These are phyloP conservation scores for Cenococcum geophilum DNA, from an alignment of 495 filamentous ascomycete species.

Conservation along the genomic window DNA sequence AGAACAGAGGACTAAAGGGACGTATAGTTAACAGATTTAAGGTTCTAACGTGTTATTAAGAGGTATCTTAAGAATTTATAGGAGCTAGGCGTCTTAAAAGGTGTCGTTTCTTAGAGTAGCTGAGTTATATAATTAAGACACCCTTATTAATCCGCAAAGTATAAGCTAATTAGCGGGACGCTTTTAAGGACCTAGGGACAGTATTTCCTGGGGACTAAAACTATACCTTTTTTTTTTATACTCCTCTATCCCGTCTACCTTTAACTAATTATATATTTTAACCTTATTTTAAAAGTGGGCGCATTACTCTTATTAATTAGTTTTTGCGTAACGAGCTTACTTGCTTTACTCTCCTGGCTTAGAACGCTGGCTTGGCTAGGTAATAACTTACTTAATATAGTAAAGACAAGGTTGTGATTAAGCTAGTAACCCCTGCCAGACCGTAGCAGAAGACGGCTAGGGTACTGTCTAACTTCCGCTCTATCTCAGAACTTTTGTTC, in stretches of 20 bases:
- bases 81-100: background rate
- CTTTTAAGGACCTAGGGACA: too few relatives aligned
- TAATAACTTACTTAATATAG: conserved; percentile 3
- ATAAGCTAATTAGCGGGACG: too few relatives aligned
- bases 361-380: conserved; percentile 1
- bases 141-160: too few relatives aligned
- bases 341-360: background rate
- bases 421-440: background rate
- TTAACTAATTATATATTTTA: too few relatives aligned
- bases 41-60: background rate
- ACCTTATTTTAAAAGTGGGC: too few relatives aligned
- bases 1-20: background rate
- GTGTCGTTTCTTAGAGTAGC: background rate
- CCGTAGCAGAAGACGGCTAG: background rate
- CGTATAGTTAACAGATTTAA: background rate
- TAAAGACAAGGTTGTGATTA: background rate
- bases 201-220: too few relatives aligned
- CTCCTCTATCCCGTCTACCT: too few relatives aligned
- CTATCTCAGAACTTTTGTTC: background rate
- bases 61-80: background rate
- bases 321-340: background rate
- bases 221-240: too few relatives aligned
- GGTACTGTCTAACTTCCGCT: background rate
- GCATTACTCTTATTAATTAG: too few relatives aligned
- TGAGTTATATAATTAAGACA: too few relatives aligned